Evolutionary conservation across 306 rosid genomes (phyloP).

Genomic region (Ammopiptanthus mongolicus): DNA sequence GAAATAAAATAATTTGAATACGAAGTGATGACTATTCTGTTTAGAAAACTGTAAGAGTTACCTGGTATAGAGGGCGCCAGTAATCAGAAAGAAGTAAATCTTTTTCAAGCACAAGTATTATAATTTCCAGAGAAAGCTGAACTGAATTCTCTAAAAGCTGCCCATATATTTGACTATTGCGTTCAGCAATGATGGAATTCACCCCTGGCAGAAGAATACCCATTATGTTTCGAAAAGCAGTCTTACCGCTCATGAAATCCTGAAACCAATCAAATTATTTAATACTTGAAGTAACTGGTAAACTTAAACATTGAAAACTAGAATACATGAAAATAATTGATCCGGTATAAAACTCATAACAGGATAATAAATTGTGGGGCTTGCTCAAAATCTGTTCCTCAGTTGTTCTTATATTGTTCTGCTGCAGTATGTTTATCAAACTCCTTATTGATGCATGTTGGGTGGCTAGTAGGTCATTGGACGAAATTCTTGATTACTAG

Average conservation of each 20-base stretch:
- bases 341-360: neutral
- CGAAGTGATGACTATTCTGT: neutral
- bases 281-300: neutral
- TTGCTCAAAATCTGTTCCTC: neutral
- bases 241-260: slow-evolving; percentile 99
- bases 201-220: slow-evolving; percentile 86
- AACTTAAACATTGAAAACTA: neutral
- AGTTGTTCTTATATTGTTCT: neutral
- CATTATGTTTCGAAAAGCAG: slow-evolving; percentile 86
- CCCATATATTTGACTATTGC: slow-evolving; percentile 74
- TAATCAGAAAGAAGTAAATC: slow-evolving; percentile 86
- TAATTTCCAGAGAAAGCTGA: slow-evolving; percentile 83
- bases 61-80: slow-evolving; percentile 96
- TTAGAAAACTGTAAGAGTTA: slow-evolving; percentile 18
- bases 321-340: neutral
- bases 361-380: neutral
- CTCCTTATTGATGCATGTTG: neutral
- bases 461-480: neutral
- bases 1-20: neutral
- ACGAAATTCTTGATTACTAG: neutral
- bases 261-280: slow-evolving; percentile 28
- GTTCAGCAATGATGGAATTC: slow-evolving; percentile 62
- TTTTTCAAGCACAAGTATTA: slow-evolving; percentile 73
- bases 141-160: slow-evolving; percentile 85
- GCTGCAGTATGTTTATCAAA: neutral